These are phyloP conservation scores for Beauveria sp. DNA, from an alignment of 2,329 filamentous ascomycete species.

Conservation along the genomic window DNA sequence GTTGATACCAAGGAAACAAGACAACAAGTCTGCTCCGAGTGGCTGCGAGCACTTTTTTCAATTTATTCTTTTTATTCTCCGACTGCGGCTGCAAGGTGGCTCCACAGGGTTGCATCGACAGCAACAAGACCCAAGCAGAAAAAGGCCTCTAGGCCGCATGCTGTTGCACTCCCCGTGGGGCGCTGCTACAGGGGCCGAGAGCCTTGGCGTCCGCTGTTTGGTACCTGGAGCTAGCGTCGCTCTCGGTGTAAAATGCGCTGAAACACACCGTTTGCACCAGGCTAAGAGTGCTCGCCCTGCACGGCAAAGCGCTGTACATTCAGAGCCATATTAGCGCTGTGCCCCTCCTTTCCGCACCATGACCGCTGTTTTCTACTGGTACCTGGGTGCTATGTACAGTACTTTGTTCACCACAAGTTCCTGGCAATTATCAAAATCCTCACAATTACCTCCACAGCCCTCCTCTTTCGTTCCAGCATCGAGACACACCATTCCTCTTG, in stretches of 20 bases:
- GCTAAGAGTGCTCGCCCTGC: too few relatives aligned
- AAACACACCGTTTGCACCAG: background rate
- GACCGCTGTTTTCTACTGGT: too few relatives aligned
- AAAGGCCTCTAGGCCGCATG: background rate
- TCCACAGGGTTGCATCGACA: background rate
- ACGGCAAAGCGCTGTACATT: background rate
- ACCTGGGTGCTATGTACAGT: too few relatives aligned
- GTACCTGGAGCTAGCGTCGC: background rate
- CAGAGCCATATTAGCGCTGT: background rate
- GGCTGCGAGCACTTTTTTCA: background rate
- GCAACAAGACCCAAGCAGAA: background rate
- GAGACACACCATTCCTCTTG: constrained; percentile 31
- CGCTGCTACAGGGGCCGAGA: background rate
- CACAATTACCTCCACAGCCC: constrained; percentile 11
- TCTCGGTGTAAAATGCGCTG: background rate
- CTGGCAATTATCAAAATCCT: background rate
- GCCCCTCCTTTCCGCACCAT: too few relatives aligned
- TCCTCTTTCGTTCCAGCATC: constrained; percentile 29
- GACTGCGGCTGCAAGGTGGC: background rate
- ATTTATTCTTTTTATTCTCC: too few relatives aligned
- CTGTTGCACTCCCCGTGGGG: background rate
- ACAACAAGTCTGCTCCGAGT: background rate
- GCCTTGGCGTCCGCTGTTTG: background rate
- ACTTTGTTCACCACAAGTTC: too few relatives aligned
- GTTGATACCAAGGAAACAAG: background rate